Percentiles rank a stretch among this genome's conserved stretches.
phyloP scores from a whole-genome alignment of 768 basidiomycete species.

The Amanita fuliginea region DNA sequence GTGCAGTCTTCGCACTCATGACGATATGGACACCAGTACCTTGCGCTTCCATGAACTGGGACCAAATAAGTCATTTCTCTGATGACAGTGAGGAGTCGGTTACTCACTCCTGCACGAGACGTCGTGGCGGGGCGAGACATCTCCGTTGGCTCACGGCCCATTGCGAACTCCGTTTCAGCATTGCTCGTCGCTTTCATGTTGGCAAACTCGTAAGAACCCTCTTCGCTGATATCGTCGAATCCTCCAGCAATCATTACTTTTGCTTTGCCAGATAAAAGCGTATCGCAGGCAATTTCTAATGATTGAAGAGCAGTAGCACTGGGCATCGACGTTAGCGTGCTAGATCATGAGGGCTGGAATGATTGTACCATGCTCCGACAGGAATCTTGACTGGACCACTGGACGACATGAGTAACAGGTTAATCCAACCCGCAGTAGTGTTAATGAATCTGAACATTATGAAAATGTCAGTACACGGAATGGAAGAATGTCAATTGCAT shows the following conservation, averaged over 20 bases:
- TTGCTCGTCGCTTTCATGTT: slow-evolving; percentile 99
- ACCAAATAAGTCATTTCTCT: slow-evolving; percentile 5
- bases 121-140: slow-evolving; percentile 97
- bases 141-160: slow-evolving; percentile 98
- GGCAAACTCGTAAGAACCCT: slow-evolving; percentile 97
- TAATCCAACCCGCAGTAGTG: slow-evolving; percentile 97
- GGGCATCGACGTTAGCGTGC: slow-evolving; percentile 4
- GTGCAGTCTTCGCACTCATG: slow-evolving; percentile 93
- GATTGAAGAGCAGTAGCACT: slow-evolving; percentile 97
- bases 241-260: slow-evolving; percentile 99
- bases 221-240: slow-evolving; percentile 96
- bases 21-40: slow-evolving; percentile 95
- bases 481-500: slow-evolving; percentile 16
- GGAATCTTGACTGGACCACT: slow-evolving; percentile 99
- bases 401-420: slow-evolving; percentile 87
- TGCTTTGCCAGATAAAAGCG: slow-evolving; percentile 89
- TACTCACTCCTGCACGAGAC: slow-evolving; percentile 82
- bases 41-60: slow-evolving; percentile 86
- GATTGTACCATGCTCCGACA: slow-evolving; percentile 87
- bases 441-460: slow-evolving; percentile 80
- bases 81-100: slow-evolving; percentile 1
- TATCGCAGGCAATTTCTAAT: slow-evolving; percentile 95
- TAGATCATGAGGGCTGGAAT: slow-evolving; percentile 1
- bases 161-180: slow-evolving; percentile 93
- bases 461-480: slow-evolving; percentile 3